Evolutionary conservation across 2,329 filamentous ascomycete genomes (phyloP), one percentile per base, ranked within the genome.

Genomic region (Metarhizium anisopliae): DNA sequence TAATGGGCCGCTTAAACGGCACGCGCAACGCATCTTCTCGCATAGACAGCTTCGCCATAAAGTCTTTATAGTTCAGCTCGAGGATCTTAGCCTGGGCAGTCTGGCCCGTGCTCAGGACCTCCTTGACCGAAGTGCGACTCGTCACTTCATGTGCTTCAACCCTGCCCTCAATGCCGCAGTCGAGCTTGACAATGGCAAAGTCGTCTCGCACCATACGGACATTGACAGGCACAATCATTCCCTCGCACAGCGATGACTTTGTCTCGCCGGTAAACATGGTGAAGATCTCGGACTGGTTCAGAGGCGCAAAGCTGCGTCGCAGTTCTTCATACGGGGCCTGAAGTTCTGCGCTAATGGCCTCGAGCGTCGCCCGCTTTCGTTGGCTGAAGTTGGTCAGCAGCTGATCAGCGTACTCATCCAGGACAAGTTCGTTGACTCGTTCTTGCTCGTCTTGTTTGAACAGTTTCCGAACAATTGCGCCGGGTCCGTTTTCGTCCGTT

Each of bases 221-320:
- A 53, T 89, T 88, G 59, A 96, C 89, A 0, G 94, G 87, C 6
- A 99, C 82, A 60, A 96, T 89, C 92, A 97, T 97, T 62, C 89
- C 89, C 65, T 93, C 88, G 53, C 83, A 83, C 10, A 99, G 76
- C 0, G 90, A 89, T 1, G 94, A 87, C 57, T 82, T 79, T 0
- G 90, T 97, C 72, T 99, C 94, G 57, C 93, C 94, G 3, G 94
- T 97, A 55, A 97, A 84, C 86, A 96, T 96, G 43, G 91, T 94
- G 71, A 97, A 99, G 58, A 96, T 83, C 62, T 96, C 90, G 25
- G 92, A 86, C 0, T 85, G 78, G 30, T 76, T 77, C 45, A 96
- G 76, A 52, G 80, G 73, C 49, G 82, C 80, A 67, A 95, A 96
- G 60, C 86, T 85, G 63, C 89, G 87, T 50, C 94, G 85, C 55